Base-by-base conservation (phyloP, 2,329 filamentous ascomycete genomes). In the Fusarium verticillioides region DNA sequence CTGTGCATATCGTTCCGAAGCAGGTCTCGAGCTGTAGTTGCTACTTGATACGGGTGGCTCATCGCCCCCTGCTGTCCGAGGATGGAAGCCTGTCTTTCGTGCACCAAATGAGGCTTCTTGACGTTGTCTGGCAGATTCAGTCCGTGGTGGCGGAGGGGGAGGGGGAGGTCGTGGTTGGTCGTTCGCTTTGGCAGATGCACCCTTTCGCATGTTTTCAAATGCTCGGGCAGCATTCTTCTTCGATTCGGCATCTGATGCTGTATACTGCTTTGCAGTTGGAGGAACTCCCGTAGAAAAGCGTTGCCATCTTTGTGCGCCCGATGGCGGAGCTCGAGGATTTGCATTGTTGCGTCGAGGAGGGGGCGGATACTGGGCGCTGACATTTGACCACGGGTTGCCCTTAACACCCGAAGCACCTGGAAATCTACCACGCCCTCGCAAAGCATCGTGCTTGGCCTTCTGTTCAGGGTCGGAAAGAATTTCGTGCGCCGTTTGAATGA, bases 401-500 rank as follows among this genome's bases (percentile, higher is more conserved):
- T 80, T 85, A 37, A 89, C 87, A 15, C 88, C 88, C 28, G 88
- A 90, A 13, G 87, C 82, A n/a, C 78, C 80, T 6, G 86, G 82
- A 65, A 84, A 86, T 64, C 85, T 82, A 28, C 77, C 77, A 18
- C 79, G 82, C 32, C 78, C 79, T 56, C 85, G 83, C 36, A 85
- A 82, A 18, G 85, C 83, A 78, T 90, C 88, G 70, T 90, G 89
- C 61, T 87, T 88, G 36, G 84, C 80, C 69, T 86, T 89, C 60
- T 84, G 80, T 5, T 83, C 82, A 2, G 87, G 83, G 65, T 89
- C 87, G 32, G 83, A 85, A 19, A 91, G 81, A 60, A 97, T 87
- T 80, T 97, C 95, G 79, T 97, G 92, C 28, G 95, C 95, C 9
- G 93, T 90, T 82, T 97, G 94, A 54, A 97, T 97, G 56, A 92